Evolutionary conservation across 169 alveolate genomes (phyloP), one percentile per base, ranked within the genome.

Genomic region (Plasmodium inui): DNA sequence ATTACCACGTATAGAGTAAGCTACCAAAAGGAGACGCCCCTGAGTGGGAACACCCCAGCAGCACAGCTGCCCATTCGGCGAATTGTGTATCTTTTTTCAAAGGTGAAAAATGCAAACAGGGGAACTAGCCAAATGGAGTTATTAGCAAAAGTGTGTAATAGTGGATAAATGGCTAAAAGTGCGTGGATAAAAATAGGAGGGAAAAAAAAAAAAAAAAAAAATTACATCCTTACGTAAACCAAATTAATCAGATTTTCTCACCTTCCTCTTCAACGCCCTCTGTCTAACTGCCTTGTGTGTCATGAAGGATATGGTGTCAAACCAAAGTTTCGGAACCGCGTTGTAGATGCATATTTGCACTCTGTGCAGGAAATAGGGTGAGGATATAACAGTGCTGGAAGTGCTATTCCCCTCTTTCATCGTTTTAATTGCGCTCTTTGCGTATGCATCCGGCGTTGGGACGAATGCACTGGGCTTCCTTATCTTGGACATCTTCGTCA

Each of bases 401-500:
- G 72, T 61, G 46, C 76, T 55, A 41, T 88, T 79, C 17, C 94
- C 94, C 72, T 79, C 83, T 22, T 44, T 88, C 89, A 88, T 88
- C 72, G 34, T 88, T 79, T 39, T 19, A 37, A 88, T 88, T 4
- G 83, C 89, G 46, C 83, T 39, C 39, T 88, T 34, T 17, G 94
- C 88, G 72, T 88, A 95, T 79, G 41, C 90, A 79, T 92, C 83
- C 44, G 97, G 37, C 12, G 97, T 80, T 46, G 95, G 95, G n/a
- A 91, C 93, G 46, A 95, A 95, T n/a, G 93, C 19, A 28, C 95
- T 76, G 78, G 94, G 92, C 46, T 80, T 92, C 83, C 80, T 95
- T 53, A 86, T 83, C 50, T 95, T 95, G 22, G 97, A 95, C 44
- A 95, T 37, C 41, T 95, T 95, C 10, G 97, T 95, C 28, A 73